Base-by-base conservation (phyloP, 768 basidiomycete species). In the Leccinum uliginosum region DNA sequence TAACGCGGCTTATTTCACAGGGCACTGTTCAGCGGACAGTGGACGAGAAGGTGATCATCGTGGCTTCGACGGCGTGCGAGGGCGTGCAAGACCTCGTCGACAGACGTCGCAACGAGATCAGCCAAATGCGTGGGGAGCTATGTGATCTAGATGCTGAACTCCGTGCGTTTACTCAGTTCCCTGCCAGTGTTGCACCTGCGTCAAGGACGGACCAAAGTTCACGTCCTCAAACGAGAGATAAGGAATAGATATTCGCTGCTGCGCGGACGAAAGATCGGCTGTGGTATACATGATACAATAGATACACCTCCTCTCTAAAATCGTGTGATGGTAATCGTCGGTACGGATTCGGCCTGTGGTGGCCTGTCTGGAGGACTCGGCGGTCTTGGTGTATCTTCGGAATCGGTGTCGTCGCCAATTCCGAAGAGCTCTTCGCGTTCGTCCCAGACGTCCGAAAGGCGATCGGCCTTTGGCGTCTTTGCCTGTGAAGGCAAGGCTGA, bases 351-450 rank as follows among this genome's bases (percentile, higher is more conserved):
- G 12, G 30, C 30, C 35, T 51, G 61, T 27, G 56, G 52, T 51
- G 58, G 11, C 6, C 53, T n/a, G 23, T 53, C 44, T 29, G 53
- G 3, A 23, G 14, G 57, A 10, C 32, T 50, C 4, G 60, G 49
- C 34, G 59, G 54, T 50, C 46, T 52, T 14, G 57, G 50, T 27
- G 60, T 55, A 47, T 75, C 74, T 56, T 88, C 85, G 19, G 80
- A 75, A 50, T 85, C 84, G 62, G 83, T 83, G 57, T 83, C 82
- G 10, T 78, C 81, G 4, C 84, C 88, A 51, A 89, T 76, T 44
- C 77, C 83, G 67, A 91, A 89, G 32, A 87, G 59, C 54, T 90
- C 87, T 71, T 92, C 89, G 26, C 83, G 80, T 62, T 87, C 87
- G 59, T 91, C 86, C 89, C 89, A 91, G 45, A 86, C 83, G 67